Evolutionary conservation across 495 filamentous ascomycete genomes (phyloP).

Genomic region (Penicillium chermesinum): DNA sequence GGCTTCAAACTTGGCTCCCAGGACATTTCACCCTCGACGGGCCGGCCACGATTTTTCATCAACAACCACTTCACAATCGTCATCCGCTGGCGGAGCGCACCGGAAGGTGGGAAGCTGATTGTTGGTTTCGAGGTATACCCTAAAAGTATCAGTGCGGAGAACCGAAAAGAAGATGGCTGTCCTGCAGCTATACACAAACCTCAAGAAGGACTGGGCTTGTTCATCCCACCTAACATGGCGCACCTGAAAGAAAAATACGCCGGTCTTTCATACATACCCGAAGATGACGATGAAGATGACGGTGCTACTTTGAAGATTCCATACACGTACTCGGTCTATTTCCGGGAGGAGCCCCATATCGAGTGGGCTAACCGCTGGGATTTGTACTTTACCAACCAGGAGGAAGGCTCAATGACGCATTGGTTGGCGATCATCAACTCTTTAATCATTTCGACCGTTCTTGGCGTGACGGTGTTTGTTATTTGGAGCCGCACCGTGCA

Average conservation of each 20-base stretch:
- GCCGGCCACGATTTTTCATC: constrained; percentile 66
- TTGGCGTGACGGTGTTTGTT: constrained; percentile 80
- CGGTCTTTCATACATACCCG: constrained; percentile 54
- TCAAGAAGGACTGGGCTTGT: constrained; percentile 61
- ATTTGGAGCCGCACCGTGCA: constrained; percentile 79
- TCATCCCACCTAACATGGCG: constrained; percentile 57
- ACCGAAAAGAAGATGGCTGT: constrained; percentile 58
- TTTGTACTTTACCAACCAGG: constrained; percentile 87
- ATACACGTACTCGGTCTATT: constrained; percentile 91
- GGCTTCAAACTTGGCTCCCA: constrained; percentile 91
- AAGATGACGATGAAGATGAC: constrained; percentile 52
- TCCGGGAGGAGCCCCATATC: constrained; percentile 73
- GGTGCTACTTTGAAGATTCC: constrained; percentile 71
- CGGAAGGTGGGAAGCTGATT: constrained; percentile 74
- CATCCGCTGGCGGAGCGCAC: constrained; percentile 73
- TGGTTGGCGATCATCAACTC: constrained; percentile 95
- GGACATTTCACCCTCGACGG: constrained; percentile 56
- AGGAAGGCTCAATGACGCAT: constrained; percentile 78
- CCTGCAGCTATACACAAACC: constrained; percentile 60
- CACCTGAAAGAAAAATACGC: constrained; percentile 52
- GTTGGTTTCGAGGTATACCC: constrained; percentile 92
- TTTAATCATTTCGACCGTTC: constrained; percentile 73
- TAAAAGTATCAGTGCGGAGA: constrained; percentile 68
- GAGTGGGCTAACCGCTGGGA: constrained; percentile 91
- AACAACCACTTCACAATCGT: constrained; percentile 92